Evolutionary conservation across 257 asterid species (phyloP).

Genomic region (Leptodermis oblonga): DNA sequence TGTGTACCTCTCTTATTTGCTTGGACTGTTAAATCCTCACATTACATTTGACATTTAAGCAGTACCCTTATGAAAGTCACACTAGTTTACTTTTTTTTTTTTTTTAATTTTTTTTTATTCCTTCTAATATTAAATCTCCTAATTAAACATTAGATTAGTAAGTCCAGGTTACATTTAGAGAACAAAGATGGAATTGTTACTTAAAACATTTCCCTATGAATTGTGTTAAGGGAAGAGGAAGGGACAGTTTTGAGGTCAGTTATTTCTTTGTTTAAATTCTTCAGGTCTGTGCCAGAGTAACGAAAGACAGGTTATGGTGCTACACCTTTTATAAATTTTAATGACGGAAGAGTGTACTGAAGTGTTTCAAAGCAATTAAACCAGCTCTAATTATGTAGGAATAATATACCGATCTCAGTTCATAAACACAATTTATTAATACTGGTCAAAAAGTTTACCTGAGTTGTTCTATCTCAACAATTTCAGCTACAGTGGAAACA

Average conservation of each 20-base stretch:
- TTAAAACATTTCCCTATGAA: not conserved
- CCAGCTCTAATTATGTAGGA: not conserved
- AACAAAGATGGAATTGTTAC: not conserved
- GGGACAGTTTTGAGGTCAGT: not conserved
- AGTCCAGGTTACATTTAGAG: not conserved
- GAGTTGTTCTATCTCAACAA: slow-evolving; percentile 5
- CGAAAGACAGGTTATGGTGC: not conserved
- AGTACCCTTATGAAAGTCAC: not conserved
- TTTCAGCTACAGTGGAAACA: slow-evolving; percentile 76
- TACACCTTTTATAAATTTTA: not conserved
- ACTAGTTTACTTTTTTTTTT: not conserved
- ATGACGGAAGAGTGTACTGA: not conserved
- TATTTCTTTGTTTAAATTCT: not conserved
- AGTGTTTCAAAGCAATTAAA: not conserved
- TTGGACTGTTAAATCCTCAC: not conserved
- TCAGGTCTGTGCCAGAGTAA: not conserved
- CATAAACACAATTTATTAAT: not conserved
- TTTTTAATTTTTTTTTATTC: not conserved
- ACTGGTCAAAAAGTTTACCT: slow-evolving; percentile 4
- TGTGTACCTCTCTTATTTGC: not conserved
- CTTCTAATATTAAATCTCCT: not conserved
- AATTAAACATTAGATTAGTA: not conserved
- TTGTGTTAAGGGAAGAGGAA: not conserved
- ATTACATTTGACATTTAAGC: not conserved
- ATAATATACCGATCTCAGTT: not conserved